Base-by-base conservation (phyloP, 108 stramenopile genomes). In the Fistulifera pelliculosa region DNA sequence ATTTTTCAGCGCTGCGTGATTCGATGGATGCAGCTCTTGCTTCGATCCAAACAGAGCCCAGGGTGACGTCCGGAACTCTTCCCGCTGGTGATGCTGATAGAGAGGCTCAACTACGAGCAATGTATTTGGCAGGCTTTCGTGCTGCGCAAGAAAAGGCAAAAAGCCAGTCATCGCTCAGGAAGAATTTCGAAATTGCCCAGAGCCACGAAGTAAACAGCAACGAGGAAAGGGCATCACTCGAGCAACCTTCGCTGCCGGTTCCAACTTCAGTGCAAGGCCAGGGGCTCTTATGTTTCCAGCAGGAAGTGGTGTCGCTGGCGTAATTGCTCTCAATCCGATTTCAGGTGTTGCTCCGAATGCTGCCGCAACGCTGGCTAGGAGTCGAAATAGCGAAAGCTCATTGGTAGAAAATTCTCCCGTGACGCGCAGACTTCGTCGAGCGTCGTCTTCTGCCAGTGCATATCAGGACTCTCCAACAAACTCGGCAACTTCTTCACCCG, bases 41-140 rank as follows among this genome's bases (percentile, higher is more conserved):
- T 6, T 47, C 54, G 19, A 43, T 52, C 17, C 24, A 21, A 14
- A 5, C 48, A 2, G 39, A 25, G 4, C 18, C 41, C 0, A 27
- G 26, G n/a, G 22, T 38, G 17, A 24, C 4, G 1, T 43, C 44
- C 1, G 31, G 16, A 16, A 27, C 16, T 6, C 4, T 26, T n/a
- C 38, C 60, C 2, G 38, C 44, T 12, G 22, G n/a, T 16, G 38
- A 18, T 39, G 50, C 50, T 1, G 60, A 66, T 6, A 76, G 76
- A 56, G 64, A 80, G 24, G 88, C 81, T 48, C 80, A 92, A 48
- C 64, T 92, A 43, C 75, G 81, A 41, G 79, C 82, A 49, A 87
- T 87, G 86, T 92, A 92, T 25, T 54, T 92, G 23, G 90, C 90
- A 8, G 90, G 90, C 45, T 92, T 87, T 74, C 63, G 76, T 17